These are phyloP conservation scores for Litchi chinensis DNA, from an alignment of 345 rosid species.

Conservation along the genomic window DNA sequence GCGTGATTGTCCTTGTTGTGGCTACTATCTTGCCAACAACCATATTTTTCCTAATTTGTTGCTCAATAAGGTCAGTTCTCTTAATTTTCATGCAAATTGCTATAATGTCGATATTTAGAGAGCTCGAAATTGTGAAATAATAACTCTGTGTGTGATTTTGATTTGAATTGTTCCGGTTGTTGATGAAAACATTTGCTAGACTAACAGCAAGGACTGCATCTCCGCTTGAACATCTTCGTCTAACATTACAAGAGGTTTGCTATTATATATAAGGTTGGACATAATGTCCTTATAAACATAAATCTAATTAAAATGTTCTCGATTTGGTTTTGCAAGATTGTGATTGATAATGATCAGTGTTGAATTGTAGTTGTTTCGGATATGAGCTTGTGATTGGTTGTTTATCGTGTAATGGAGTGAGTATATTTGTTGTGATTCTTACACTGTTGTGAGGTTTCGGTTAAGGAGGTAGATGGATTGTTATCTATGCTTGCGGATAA, in stretches of 20 bases:
- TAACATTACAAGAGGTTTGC: conserved; percentile 52
- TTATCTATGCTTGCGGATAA: conserved; percentile 40
- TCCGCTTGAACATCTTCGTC: conserved; percentile 47
- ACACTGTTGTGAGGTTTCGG: conserved; percentile 45
- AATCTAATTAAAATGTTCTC: too few relatives aligned
- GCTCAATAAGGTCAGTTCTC: conserved; percentile 45
- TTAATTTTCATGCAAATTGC: background rate
- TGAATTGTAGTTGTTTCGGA: background rate
- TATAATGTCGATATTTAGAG: background rate
- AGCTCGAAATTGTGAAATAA: too few relatives aligned
- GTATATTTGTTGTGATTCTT: conserved; percentile 31
- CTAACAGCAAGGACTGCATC: conserved; percentile 44
- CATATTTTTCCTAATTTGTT: conserved; percentile 55
- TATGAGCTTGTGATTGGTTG: too few relatives aligned
- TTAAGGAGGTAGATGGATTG: conserved; percentile 44
- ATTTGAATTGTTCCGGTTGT: conserved; percentile 32
- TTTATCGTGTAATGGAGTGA: conserved; percentile 18
- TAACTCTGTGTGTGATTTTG: background rate
- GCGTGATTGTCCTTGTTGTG: conserved; percentile 62
- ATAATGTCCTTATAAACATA: too few relatives aligned
- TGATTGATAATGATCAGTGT: background rate
- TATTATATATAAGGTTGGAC: background rate
- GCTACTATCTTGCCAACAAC: conserved; percentile 38
- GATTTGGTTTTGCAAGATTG: background rate
- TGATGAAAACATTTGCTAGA: conserved; percentile 50